These are phyloP conservation scores for Gnaphalium uliginosum DNA, from an alignment of 129 eudicot species.

Conservation along the genomic window DNA sequence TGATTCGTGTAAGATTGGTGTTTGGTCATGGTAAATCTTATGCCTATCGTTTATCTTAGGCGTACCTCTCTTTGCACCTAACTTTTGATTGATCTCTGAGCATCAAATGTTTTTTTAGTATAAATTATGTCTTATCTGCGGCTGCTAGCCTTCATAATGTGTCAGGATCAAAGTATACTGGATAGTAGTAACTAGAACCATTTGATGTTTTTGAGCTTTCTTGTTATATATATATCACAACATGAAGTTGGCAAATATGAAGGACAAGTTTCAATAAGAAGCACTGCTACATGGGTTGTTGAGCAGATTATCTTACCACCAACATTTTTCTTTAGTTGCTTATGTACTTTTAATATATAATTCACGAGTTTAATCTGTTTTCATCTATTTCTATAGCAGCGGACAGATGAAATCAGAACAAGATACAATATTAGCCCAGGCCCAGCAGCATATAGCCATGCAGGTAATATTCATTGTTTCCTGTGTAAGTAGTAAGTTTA, in stretches of 20 bases:
- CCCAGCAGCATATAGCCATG: conserved; percentile 86
- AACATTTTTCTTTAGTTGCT: background rate
- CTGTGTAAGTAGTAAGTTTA: background rate
- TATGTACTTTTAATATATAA: background rate
- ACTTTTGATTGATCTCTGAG: background rate
- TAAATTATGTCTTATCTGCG: background rate
- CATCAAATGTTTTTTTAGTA: background rate
- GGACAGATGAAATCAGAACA: conserved; percentile 83
- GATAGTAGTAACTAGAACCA: background rate
- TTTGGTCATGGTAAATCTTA: background rate
- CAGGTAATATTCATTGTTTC: conserved; percentile 44
- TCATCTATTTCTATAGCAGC: conserved; percentile 43
- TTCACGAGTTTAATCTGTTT: background rate
- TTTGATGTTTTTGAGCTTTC: background rate
- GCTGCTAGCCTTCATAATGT: background rate
- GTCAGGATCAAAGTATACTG: background rate
- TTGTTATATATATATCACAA: background rate
- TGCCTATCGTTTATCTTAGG: background rate
- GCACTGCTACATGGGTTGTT: background rate
- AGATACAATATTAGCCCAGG: conserved; percentile 72
- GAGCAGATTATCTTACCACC: background rate
- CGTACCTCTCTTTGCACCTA: background rate
- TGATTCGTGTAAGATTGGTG: background rate
- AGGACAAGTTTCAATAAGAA: background rate
- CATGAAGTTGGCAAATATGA: background rate